A percentile compares a stretch with the other conserved stretches of the same genome.
Evolutionary conservation across 805 yeast species (phyloP).

Genomic region (Candida railenensis): DNA sequence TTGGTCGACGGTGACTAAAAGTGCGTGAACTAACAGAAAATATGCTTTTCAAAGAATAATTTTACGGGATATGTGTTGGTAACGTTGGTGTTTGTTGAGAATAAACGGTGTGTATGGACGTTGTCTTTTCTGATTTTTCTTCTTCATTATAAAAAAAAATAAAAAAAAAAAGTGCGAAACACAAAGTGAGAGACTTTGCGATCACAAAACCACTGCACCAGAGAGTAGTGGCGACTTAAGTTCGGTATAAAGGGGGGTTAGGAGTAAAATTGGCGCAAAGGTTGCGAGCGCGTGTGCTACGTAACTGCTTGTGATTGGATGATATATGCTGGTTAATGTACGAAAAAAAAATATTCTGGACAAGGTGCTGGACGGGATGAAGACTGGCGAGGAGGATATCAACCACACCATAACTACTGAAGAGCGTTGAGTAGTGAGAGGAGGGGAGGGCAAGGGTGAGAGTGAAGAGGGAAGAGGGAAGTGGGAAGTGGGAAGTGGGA

Average conservation of each 20-base stretch:
- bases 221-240: conserved; percentile 6
- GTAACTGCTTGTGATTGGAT: neutral
- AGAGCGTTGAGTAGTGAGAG: no score
- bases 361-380: conserved; percentile 6
- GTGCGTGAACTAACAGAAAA: neutral
- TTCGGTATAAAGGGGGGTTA: conserved; percentile 4
- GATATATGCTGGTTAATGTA: neutral
- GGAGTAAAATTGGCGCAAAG: neutral
- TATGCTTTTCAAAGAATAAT: neutral
- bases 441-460: no score
- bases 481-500: no score
- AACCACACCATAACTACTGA: no score
- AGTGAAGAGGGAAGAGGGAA: no score
- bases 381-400: no score
- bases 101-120: conserved; percentile 1
- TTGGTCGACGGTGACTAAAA: neutral
- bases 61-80: neutral
- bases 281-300: neutral
- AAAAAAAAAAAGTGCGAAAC: conserved; percentile 4
- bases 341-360: conserved; percentile 1
- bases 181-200: neutral
- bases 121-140: neutral
- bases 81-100: neutral
- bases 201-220: conserved; percentile 1
- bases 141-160: neutral